Base-by-base conservation (phyloP, 1,284 basidiomycete genomes). In the Pseudozyma flocculosa region DNA sequence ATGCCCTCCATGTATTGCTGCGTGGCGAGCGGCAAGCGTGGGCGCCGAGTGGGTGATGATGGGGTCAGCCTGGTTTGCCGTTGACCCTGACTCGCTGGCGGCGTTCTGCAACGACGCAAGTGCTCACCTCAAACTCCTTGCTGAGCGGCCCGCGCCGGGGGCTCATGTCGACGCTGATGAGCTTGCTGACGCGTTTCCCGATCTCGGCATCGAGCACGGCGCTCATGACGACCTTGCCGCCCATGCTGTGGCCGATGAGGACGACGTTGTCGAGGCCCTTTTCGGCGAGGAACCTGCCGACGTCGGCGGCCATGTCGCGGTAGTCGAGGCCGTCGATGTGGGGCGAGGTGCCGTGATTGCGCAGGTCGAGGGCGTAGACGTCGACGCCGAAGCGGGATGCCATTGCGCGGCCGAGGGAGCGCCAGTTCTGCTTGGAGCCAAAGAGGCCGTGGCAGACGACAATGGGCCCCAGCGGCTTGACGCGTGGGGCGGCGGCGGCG, bases 191-290 rank as follows among this genome's bases (percentile, higher is more conserved):
- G 7, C 26, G 5, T 11, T 29, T 29, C 7, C 26, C 26, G 50
- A 49, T 44, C 38, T 50, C 26, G 17, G 78, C 2, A 82, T 78
- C 42, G 78, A 80, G 17, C 0, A 90, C 89, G 26, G 89, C 79
- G 1, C 86, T 76, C 88, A 90, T 90, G 0, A 87, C 88, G 1
- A 86, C 88, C 78, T 93, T 93, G 14, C 91, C 91, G 52, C 91
- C 90, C 88, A 92, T 90, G 2, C 89, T 92, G 72, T 92, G 90
- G 0, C 90, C 91, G 8, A 91, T 80, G 2, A 92, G 81, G 0
- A 85, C 83, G 22, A 89, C 82, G n/a, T 87, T 66, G 11, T 55
- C 60, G 9, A 83, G 70, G 3, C 72, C 61, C 2, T 78, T 73
- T 22, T 80, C 70, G 4, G 72, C 34, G 51, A 84, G 68, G 65